Conservation (phyloP, 306 rosid genomes). For the Quercus engelmannii region DNA sequence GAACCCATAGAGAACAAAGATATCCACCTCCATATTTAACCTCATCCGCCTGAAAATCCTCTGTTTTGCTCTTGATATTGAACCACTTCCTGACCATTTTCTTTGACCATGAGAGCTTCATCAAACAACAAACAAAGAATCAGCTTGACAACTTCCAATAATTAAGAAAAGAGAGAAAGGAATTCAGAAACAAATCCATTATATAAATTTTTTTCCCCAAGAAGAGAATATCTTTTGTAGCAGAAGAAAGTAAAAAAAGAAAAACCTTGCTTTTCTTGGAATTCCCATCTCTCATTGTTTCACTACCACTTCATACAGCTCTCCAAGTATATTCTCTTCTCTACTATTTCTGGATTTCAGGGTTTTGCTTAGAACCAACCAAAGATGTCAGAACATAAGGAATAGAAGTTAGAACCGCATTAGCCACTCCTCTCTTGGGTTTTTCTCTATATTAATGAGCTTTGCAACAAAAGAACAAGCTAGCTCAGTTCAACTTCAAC, state of each 20-base stretch:
- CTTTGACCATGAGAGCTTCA: slow-evolving; percentile 99
- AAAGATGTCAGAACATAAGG: slow-evolving; percentile 26
- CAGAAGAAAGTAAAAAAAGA: slow-evolving; percentile 13
- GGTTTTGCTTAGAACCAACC: slow-evolving; percentile 30
- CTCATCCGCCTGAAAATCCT: slow-evolving; percentile 71
- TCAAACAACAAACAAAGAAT: slow-evolving; percentile 40
- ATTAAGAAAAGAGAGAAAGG: slow-evolving; percentile 10
- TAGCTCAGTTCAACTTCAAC: slow-evolving; percentile 12
- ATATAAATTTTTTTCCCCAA: slow-evolving; percentile 13
- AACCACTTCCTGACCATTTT: slow-evolving; percentile 98
- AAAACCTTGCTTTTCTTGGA: slow-evolving; percentile 90
- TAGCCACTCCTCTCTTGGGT: slow-evolving; percentile 35
- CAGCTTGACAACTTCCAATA: slow-evolving; percentile 33
- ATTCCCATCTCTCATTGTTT: slow-evolving; percentile 86
- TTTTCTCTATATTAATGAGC: slow-evolving; percentile 7
- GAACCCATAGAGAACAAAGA: slow-evolving; percentile 19
- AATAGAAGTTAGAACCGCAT: slow-evolving; percentile 9
- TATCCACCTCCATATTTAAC: slow-evolving; percentile 68
- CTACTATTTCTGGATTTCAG: slow-evolving; percentile 22
- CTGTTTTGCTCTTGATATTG: slow-evolving; percentile 83
- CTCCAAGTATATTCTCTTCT: slow-evolving; percentile 17
- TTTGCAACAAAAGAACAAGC: slow-evolving; percentile 23
- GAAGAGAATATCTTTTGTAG: neutral
- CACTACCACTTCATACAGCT: slow-evolving; percentile 68
- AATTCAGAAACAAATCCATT: slow-evolving; percentile 21